Evolutionary conservation across 2,329 filamentous ascomycete species (phyloP), one percentile per base, ranked within the genome.

Genomic region (Colletotrichum falcatum): DNA sequence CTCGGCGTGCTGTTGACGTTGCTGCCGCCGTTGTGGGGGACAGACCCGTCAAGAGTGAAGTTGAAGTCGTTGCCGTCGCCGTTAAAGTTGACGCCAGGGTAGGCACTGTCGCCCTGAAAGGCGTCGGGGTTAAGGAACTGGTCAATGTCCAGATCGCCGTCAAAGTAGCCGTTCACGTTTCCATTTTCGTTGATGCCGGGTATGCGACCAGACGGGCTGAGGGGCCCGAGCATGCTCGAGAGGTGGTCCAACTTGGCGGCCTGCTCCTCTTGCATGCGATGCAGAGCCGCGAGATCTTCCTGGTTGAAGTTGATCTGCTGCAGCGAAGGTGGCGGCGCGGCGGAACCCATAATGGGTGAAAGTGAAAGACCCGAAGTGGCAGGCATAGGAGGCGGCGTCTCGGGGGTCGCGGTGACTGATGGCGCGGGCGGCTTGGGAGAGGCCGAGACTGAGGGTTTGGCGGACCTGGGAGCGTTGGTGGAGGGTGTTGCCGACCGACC

Each of bases 191-290:
- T 83, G 1, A 96, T 79, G 5, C 93, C 93, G 1, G 94, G 92
- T 44, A 97, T 93, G 20, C 88, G 87, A 5, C 94, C 94, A 0
- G 89, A 93, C 0, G 94, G 94, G 76, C 91, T 95, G 16, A 97
- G 85, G 0, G 94, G 94, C 8, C 92, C 91, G 9, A 98, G 86
- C 20, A 94, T 83, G 65, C 89, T 90, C 61, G 90, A 90, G 12
- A 98, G 85, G 68, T 93, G 90, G 72, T 93, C 89, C 1, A 98
- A 92, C 59, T 92, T 92, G 58, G 87, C 87, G 71, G 92, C 90
- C 76, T 97, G 94, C 70, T 95, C 90, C 30, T 89, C 88, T 77
- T 97, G 93, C 76, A 97, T 85, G 53, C 91, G 91, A 73, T 93
- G 89, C 2, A 98, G 85, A 37, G 92, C 87, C 61, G 96, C 93